A percentile compares a stretch with the other conserved stretches of the same genome.
These are phyloP conservation scores for Rhynchospora tenuis DNA, from an alignment of 176 grass and related monocot genomes.

Conservation along the genomic window DNA sequence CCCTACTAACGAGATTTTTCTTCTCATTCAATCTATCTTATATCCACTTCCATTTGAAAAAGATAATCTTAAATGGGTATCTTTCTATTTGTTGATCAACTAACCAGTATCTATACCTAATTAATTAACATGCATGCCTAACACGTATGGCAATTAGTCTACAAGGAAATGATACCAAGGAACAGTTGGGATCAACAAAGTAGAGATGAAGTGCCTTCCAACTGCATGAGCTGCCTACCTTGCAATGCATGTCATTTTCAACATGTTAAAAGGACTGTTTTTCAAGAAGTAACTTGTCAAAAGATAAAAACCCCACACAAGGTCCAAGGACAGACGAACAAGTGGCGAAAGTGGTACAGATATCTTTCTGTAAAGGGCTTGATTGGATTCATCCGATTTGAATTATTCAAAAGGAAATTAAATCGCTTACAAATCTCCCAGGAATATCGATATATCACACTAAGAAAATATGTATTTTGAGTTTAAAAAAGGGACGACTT, in stretches of 20 bases:
- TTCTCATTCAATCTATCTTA: constrained; percentile 10
- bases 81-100: neutral
- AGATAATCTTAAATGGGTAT: neutral
- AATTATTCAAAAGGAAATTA: neutral
- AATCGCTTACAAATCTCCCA: neutral
- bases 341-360: neutral
- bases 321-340: neutral
- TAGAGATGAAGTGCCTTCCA: constrained; percentile 2
- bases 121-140: constrained; percentile 11
- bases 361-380: constrained; percentile 5
- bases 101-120: constrained; percentile 3
- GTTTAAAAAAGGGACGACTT: neutral
- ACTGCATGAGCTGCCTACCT: constrained; percentile 8
- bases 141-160: constrained; percentile 6
- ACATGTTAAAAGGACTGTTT: neutral
- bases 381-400: constrained; percentile 6
- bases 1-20: neutral
- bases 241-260: constrained; percentile 21
- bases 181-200: neutral
- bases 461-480: neutral
- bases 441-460: neutral
- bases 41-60: neutral
- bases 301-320: neutral
- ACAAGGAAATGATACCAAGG: neutral
- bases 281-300: constrained; percentile 4